Evolutionary conservation across 2,329 filamentous ascomycete species (phyloP), one percentile per base, ranked within the genome.

Genomic region (Fulvia fulva): DNA sequence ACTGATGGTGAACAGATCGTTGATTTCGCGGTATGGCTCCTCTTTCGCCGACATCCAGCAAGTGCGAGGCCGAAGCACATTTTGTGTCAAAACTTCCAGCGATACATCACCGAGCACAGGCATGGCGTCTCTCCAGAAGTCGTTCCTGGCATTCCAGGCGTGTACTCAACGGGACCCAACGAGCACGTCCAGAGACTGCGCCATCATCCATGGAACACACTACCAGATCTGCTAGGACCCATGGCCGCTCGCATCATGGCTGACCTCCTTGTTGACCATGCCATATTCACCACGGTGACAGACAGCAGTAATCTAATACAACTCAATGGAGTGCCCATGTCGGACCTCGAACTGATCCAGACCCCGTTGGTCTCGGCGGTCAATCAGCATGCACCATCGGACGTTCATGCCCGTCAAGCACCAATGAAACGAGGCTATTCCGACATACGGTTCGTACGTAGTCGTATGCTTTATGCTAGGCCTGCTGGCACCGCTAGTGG

Each of bases 381-480:
- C 26, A n/a, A 16, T 28, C 11, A 16, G 2, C 14, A n/a, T 2
- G 25, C 23, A 4, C 14, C 11, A 12, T 5, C 6, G 5, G 12
- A 8, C 16, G 37, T 21, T 5, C 16, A 34, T 19, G 3, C 14
- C 11, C 2, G 14, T 9, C 34, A 12, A 12, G 22, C 21, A 19
- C 28, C 7, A 21, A 26, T 9, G 23, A 54, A 37, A 21, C 59
- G 63, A 26, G 59, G 63, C 6, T 51, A 65, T 1, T 63, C 66
- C 7, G 64, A 69, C 23, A 91, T 97, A 57, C 76, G 79, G 1
- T 88, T 99, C 67, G 84, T 92, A 49, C 86, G 92, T 59, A 91
- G 84, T 68, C 85, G 91, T 21, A 95, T 97, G 79, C 80, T 97
- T 51, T 97, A 97, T 74, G 88, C 89, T 22, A 86, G 85, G 65